Base-by-base conservation (phyloP, 768 basidiomycete species). In the Psilocybe cyanescens region DNA sequence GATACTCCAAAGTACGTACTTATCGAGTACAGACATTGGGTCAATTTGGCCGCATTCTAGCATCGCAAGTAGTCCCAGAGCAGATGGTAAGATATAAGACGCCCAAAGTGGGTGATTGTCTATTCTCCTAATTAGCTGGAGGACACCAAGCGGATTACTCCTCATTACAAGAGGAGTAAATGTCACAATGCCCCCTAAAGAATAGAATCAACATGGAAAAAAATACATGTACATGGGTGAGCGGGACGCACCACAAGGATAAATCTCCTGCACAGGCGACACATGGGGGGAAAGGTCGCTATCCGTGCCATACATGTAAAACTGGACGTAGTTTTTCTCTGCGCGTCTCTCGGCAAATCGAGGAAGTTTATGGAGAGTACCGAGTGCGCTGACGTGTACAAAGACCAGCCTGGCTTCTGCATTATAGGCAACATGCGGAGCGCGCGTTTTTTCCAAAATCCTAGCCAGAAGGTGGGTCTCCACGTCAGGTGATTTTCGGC, bases 221-320 rank as follows among this genome's bases (percentile, higher is more conserved):
- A 4, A 30, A 30, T 17, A 28, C 3, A 30, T 9, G 41, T 44
- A 12, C 33, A 51, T 28, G 8, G 14, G 41, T 24, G 39, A 44
- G 33, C 1, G 29, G 14, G 11, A 71, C 82, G 53, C 68, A 91
- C 91, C 91, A 59, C 84, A 71, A 41, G 88, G 88, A 67, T 84
- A 92, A 9, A 93, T 82, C 63, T 88, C 87, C 33, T 81, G 79
- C 7, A 91, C 66, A n/a, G 82, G 83, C 89, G 88, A 90, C 33
- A 78, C 72, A 5, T 77, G 70, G 16, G 78, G 79, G n/a, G 78
- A 71, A 12, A 89, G 73, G 16, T 70, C 78, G 30, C 82, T 72
- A 71, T 90, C 84, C 9, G 87, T 83, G 0, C 91, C 91, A 74
- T 88, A 94, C 0, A 83, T 83, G 68, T 86, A 85, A 65, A 92